Conservation (phyloP, 805 yeast species). For the Ogataea chonburiensis region DNA sequence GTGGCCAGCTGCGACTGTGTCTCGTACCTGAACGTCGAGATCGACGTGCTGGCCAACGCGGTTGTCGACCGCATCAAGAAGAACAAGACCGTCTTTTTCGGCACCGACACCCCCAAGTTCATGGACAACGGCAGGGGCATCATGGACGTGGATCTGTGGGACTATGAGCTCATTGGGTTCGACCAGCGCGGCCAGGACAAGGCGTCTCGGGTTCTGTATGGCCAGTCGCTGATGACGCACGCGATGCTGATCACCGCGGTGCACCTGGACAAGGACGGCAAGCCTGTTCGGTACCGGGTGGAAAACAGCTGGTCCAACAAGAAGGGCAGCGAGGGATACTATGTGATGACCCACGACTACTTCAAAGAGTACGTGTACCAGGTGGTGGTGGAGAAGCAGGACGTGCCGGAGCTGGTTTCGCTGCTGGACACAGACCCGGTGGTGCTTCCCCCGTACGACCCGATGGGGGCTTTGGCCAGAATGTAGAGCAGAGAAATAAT, state of each 20-base stretch:
- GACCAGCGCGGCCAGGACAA: slow-evolving; percentile 49
- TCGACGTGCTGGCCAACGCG: slow-evolving; percentile 53
- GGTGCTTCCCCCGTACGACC: slow-evolving; percentile 74
- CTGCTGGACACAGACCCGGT: slow-evolving; percentile 45
- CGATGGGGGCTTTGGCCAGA: slow-evolving; percentile 73
- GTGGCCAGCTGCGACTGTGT: slow-evolving; percentile 69
- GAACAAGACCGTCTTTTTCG: slow-evolving; percentile 83
- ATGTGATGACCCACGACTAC: slow-evolving; percentile 70
- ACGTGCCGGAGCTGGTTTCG: slow-evolving; percentile 41
- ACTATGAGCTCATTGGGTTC: slow-evolving; percentile 56
- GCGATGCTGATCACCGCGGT: slow-evolving; percentile 87
- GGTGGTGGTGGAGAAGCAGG: slow-evolving; percentile 58
- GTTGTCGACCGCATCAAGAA: slow-evolving; percentile 67
- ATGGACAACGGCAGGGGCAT: slow-evolving; percentile 63
- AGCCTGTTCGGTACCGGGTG: slow-evolving; percentile 67
- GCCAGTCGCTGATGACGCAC: slow-evolving; percentile 81
- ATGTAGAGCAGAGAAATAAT: slow-evolving; percentile 1
- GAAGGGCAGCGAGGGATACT: slow-evolving; percentile 64
- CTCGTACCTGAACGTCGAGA: slow-evolving; percentile 65
- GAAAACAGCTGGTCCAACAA: slow-evolving; percentile 79
- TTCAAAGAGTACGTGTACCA: slow-evolving; percentile 75
- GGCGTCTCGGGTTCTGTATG: slow-evolving; percentile 66
- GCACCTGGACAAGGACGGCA: slow-evolving; percentile 62
- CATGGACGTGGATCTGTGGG: slow-evolving; percentile 70
- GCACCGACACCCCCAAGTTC: slow-evolving; percentile 84